Evolutionary conservation across 768 basidiomycete genomes (phyloP), one percentile per base, ranked within the genome.

Genomic region (Coprinopsis strossmayeri): DNA sequence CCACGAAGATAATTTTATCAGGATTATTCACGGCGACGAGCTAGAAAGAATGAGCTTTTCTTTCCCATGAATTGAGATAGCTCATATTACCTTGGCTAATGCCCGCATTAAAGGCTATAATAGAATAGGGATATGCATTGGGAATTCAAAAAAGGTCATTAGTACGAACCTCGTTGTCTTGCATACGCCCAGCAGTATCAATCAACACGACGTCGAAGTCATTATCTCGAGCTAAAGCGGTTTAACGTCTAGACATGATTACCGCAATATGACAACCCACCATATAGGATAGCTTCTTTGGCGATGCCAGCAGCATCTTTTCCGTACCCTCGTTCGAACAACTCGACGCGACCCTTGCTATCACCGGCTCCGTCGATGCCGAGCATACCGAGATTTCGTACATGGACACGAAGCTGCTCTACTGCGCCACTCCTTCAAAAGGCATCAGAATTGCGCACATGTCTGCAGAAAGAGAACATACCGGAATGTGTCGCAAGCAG

Each of bases 281-380:
- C 96, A 64, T 91, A 87, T 11, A 78, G 68, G 47, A 98, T 90
- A 21, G 96, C 95, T 62, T 99, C 95, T 64, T 83, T 92, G 2
- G 94, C 95, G 44, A 99, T 99, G 5, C 88, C 91, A 21, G 96
- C 95, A n/a, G 95, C 94, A 59, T 99, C 96, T 68, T 97, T 98
- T 2, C 96, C 96, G 63, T 99, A 99, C 1, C 96, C 96, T 52
- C 86, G 79, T 67, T 99, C 95, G 61, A 87, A 99, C 40, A 98
- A 71, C 68, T 98, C 96, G 28, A 99, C 90, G 45, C 82, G 77
- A 7, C 81, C 78, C 63, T 82, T 85, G 60, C 80, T 86, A 53
- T 78, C 77, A 1, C 74, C 69, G 3, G 81, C 81, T 1, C 83
- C 84, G 52, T 83, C 80, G 24, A 85, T 77, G 2, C 74, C 72